These are phyloP conservation scores for Pseudogymnoascus sp. DNA, from an alignment of 2,329 filamentous ascomycete species.

Conservation along the genomic window DNA sequence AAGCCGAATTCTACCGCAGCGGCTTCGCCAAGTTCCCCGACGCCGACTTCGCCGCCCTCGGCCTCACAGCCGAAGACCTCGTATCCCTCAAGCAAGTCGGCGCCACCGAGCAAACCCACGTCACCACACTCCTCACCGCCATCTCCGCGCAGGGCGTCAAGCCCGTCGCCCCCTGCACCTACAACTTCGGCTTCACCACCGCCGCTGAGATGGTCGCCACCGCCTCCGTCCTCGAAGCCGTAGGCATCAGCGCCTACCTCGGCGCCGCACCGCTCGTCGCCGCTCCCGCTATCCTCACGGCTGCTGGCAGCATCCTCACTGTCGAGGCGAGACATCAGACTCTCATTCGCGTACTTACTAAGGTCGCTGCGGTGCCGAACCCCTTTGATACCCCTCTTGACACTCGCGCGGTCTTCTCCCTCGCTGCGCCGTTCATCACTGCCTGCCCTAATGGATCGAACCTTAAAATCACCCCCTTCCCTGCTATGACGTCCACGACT, in stretches of 20 bases:
- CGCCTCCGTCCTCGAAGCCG: slow-evolving; percentile 61
- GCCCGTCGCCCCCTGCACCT: slow-evolving; percentile 61
- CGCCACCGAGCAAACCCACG: slow-evolving; percentile 54
- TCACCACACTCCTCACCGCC: slow-evolving; percentile 48
- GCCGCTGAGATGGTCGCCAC: slow-evolving; percentile 60
- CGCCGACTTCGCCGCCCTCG: slow-evolving; percentile 54
- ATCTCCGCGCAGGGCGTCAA: slow-evolving; percentile 53
- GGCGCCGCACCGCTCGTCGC: slow-evolving; percentile 60
- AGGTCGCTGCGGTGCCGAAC: slow-evolving; percentile 52
- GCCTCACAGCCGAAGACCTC: slow-evolving; percentile 46
- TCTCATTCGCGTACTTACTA: slow-evolving; percentile 54
- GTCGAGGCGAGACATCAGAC: slow-evolving; percentile 67
- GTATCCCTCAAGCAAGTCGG: slow-evolving; percentile 54
- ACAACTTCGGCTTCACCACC: slow-evolving; percentile 62
- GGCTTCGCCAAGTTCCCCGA: slow-evolving; percentile 60
- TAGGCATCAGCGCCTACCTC: slow-evolving; percentile 64
- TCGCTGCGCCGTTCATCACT: slow-evolving; percentile 63
- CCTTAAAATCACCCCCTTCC: slow-evolving; percentile 55
- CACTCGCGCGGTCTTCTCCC: slow-evolving; percentile 61
- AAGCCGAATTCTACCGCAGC: slow-evolving; percentile 62
- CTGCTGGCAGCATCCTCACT: slow-evolving; percentile 62
- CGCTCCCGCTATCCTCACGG: slow-evolving; percentile 49
- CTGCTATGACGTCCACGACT: slow-evolving; percentile 43
- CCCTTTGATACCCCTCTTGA: slow-evolving; percentile 63
- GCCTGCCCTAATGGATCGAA: slow-evolving; percentile 60